These are phyloP conservation scores for Zygosaccharomyces pseudobailii DNA, from an alignment of 1,139 yeast species.

Conservation along the genomic window DNA sequence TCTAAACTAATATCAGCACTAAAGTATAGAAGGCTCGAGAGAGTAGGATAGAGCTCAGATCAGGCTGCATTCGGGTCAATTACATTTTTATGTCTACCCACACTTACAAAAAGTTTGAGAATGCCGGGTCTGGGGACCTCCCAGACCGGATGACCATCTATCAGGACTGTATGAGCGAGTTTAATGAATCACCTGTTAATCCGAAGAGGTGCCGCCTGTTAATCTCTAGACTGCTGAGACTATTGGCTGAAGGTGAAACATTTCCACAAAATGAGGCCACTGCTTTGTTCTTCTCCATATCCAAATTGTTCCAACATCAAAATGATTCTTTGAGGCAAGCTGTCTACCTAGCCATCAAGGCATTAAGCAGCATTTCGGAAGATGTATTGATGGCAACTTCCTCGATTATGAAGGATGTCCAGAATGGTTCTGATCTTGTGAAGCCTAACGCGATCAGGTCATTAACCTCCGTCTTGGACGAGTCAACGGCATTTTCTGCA, in stretches of 20 bases:
- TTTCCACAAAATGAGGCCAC: slow-evolving; percentile 92
- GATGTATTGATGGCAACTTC: slow-evolving; percentile 97
- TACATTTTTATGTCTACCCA: slow-evolving; percentile 59
- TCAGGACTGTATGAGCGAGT: slow-evolving; percentile 91
- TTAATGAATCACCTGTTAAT: slow-evolving; percentile 87
- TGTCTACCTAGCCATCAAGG: slow-evolving; percentile 91
- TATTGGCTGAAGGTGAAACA: slow-evolving; percentile 76
- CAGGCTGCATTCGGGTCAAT: slow-evolving; percentile 1
- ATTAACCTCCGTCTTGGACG: slow-evolving; percentile 81
- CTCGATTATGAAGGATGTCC: slow-evolving; percentile 96
- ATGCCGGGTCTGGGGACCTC: slow-evolving; percentile 54
- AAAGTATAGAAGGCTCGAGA: background rate
- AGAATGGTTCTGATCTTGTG: slow-evolving; percentile 77
- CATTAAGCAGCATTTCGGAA: slow-evolving; percentile 74
- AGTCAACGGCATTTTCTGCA: slow-evolving; percentile 87
- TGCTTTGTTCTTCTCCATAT: slow-evolving; percentile 84
- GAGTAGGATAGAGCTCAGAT: background rate
- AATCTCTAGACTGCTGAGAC: slow-evolving; percentile 56
- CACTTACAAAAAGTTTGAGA: slow-evolving; percentile 80
- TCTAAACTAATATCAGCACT: background rate
- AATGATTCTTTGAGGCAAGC: slow-evolving; percentile 88
- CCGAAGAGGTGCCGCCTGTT: slow-evolving; percentile 80
- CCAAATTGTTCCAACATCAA: slow-evolving; percentile 90
- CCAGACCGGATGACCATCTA: slow-evolving; percentile 97
- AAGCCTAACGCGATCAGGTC: slow-evolving; percentile 96